These are phyloP conservation scores for Leccinum variicolor DNA, from an alignment of 768 basidiomycete genomes.

Conservation along the genomic window DNA sequence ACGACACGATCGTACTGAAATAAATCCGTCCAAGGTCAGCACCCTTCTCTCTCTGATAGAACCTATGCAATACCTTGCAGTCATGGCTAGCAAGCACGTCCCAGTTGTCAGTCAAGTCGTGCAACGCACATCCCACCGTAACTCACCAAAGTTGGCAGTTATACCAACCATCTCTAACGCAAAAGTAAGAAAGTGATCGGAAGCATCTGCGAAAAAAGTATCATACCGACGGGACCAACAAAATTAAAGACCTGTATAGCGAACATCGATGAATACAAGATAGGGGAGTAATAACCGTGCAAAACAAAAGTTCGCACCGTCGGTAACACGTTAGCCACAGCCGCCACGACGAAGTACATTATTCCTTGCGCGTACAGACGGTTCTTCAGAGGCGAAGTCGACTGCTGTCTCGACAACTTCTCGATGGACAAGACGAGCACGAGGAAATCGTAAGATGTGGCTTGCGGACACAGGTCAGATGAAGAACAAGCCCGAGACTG, in stretches of 20 bases:
- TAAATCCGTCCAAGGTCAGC: neutral
- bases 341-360: conserved; percentile 17
- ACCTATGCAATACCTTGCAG: conserved; percentile 12
- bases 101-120: neutral
- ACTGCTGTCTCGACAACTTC: conserved; percentile 13
- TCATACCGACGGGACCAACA: neutral
- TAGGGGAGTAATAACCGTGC: neutral
- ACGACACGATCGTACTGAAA: conserved; percentile 17
- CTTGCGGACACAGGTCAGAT: conserved; percentile 6
- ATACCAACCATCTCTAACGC: conserved; percentile 6
- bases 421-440: conserved; percentile 16
- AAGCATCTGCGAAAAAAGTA: neutral
- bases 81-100: conserved; percentile 3
- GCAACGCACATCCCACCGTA: neutral
- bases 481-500: neutral
- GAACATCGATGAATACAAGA: neutral
- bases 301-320: neutral
- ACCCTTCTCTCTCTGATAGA: neutral
- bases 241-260: conserved; percentile 15
- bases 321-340: conserved; percentile 16
- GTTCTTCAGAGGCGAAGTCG: conserved; percentile 16
- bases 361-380: conserved; percentile 20
- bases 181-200: neutral
- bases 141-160: conserved; percentile 11
- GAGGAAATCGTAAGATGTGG: conserved; percentile 18